Evolutionary conservation across 371 early-diverging fungal species (phyloP).

Genomic region (Zychaea mexicana): DNA sequence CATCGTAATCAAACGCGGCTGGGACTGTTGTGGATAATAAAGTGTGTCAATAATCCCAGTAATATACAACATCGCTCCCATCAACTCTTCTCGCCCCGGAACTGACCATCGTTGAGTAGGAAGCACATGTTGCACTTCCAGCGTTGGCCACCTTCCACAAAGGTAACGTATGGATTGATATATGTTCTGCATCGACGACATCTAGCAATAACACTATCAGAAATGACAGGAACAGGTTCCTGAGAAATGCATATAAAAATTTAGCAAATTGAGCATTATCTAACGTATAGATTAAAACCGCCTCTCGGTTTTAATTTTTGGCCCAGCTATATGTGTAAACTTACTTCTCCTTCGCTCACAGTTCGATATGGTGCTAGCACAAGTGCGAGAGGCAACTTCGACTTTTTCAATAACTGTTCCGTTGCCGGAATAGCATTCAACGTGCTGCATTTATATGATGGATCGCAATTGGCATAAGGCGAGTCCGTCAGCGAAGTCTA

Average conservation of each 20-base stretch:
- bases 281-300: not conserved
- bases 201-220: conserved; percentile 84
- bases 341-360: conserved; percentile 58
- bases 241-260: conserved; percentile 15
- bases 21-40: conserved; percentile 56
- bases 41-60: no score
- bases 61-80: no score
- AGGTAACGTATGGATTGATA: conserved; percentile 94
- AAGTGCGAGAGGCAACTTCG: conserved; percentile 86
- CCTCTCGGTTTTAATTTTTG: not conserved
- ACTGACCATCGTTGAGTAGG: conserved; percentile 83
- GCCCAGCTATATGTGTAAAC: not conserved
- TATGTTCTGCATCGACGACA: conserved; percentile 96
- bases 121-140: conserved; percentile 98
- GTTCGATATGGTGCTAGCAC: conserved; percentile 84
- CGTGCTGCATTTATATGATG: conserved; percentile 86
- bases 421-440: conserved; percentile 88
- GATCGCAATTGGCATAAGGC: conserved; percentile 67
- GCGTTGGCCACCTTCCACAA: conserved; percentile 90
- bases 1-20: conserved; percentile 78
- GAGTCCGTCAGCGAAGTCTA: conserved; percentile 76
- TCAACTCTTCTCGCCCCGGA: not conserved
- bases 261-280: not conserved
- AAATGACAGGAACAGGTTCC: conserved; percentile 82
- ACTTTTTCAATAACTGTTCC: conserved; percentile 78